Percentiles rank a stretch among this genome's conserved stretches.
Conservation (phyloP, 2,329 filamentous ascomycete species). For the Trichoderma sp. region DNA sequence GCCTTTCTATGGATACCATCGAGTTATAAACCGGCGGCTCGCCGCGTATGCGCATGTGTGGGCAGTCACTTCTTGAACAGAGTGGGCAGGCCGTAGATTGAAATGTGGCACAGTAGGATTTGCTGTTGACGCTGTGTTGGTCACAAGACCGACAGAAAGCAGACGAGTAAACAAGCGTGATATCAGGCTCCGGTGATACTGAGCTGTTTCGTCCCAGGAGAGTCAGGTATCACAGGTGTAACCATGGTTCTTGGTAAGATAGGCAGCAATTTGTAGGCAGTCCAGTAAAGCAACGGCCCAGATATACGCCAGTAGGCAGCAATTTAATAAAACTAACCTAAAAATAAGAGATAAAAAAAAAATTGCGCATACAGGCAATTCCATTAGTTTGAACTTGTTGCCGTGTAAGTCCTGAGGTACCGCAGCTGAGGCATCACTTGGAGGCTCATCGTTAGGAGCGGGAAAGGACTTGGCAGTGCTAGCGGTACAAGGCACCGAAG, state of each 20-base stretch:
- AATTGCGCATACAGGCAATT: background rate
- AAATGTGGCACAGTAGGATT: background rate
- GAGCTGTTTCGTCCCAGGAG: background rate
- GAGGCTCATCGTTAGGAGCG: background rate
- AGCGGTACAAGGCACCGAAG: background rate
- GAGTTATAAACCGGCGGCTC: conserved; percentile 1
- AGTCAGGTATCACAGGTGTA: background rate
- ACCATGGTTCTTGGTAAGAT: background rate
- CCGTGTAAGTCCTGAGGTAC: background rate
- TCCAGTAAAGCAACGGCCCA: background rate
- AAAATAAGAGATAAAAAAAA: background rate
- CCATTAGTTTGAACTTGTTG: background rate
- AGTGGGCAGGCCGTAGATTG: background rate
- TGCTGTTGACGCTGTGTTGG: background rate
- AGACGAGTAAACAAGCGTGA: background rate
- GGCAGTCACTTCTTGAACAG: background rate
- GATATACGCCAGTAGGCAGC: background rate
- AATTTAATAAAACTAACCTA: background rate
- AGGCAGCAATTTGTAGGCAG: background rate
- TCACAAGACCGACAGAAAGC: background rate
- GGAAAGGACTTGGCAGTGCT: background rate
- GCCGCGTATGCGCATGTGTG: background rate
- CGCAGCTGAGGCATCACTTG: background rate
- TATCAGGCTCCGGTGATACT: background rate
- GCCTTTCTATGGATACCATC: conserved; percentile 19